These are phyloP conservation scores for Fraxinus quadrangulata DNA, from an alignment of 257 asterid genomes.

Conservation along the genomic window DNA sequence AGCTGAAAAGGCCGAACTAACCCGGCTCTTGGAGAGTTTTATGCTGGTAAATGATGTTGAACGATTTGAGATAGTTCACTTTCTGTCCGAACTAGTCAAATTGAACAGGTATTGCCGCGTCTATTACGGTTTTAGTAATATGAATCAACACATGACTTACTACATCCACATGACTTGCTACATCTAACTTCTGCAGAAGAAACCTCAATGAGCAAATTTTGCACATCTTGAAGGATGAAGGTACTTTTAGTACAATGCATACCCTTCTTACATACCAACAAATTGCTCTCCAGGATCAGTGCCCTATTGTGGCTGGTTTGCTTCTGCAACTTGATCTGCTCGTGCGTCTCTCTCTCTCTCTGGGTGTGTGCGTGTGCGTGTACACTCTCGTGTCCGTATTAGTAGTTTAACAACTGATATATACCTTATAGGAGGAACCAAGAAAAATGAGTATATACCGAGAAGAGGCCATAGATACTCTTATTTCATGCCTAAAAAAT, in stretches of 20 bases:
- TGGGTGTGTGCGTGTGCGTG: not conserved
- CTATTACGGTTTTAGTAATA: not conserved
- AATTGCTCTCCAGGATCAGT: conserved; percentile 51
- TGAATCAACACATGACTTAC: not conserved
- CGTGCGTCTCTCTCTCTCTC: conserved; percentile 38
- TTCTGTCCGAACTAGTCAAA: conserved; percentile 68
- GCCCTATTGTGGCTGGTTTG: conserved; percentile 73
- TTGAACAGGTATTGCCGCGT: conserved; percentile 55
- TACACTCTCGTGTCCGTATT: not conserved
- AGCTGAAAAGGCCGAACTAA: conserved; percentile 59
- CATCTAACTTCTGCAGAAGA: conserved; percentile 51
- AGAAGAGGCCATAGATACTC: conserved; percentile 78
- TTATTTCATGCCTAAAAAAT: conserved; percentile 70
- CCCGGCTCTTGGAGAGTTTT: conserved; percentile 52
- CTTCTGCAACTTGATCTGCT: conserved; percentile 85
- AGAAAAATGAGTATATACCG: conserved; percentile 88
- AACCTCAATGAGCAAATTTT: conserved; percentile 59
- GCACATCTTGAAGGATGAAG: conserved; percentile 70
- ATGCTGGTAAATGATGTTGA: conserved; percentile 47
- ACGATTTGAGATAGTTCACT: conserved; percentile 59
- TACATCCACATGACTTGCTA: too few species aligned
- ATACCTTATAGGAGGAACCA: conserved; percentile 64
- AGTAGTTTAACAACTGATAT: not conserved
- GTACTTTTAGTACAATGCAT: conserved; percentile 75
- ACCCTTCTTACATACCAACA: conserved; percentile 69